Evolutionary conservation across 306 rosid genomes (phyloP).

Genomic region (Cajanus cajan): DNA sequence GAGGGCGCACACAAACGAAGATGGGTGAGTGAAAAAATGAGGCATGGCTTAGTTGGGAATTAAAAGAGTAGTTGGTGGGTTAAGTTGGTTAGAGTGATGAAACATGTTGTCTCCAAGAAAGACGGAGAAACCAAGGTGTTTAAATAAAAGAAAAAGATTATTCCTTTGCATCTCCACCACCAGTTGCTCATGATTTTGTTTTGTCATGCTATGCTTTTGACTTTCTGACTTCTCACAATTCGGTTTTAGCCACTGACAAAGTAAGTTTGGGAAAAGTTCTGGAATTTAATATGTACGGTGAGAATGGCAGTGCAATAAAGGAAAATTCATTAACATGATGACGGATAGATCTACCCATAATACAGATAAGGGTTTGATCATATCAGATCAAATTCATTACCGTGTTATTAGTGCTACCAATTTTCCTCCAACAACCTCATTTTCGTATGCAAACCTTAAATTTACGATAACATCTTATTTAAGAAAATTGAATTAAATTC

Average conservation of each 20-base stretch:
- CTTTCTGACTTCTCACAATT: not conserved
- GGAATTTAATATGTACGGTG: not conserved
- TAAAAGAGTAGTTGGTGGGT: conserved; percentile 4
- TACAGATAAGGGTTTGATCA: not conserved
- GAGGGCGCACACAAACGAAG: not conserved
- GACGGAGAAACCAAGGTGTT: conserved; percentile 87
- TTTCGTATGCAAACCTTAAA: no score
- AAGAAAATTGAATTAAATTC: no score
- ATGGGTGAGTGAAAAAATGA: conserved; percentile 27
- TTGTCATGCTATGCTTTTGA: conserved; percentile 3
- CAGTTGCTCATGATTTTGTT: not conserved
- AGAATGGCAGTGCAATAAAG: not conserved
- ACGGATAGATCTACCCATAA: not conserved
- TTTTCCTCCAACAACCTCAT: no score
- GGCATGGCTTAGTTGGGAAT: conserved; percentile 13
- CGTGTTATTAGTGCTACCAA: no score
- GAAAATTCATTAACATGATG: not conserved
- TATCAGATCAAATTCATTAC: not conserved
- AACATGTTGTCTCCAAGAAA: conserved; percentile 66
- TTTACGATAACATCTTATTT: no score
- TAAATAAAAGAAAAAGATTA: not conserved
- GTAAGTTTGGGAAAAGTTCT: conserved; percentile 7
- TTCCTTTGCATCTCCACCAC: conserved; percentile 17
- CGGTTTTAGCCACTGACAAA: not conserved
- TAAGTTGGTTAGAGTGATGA: conserved; percentile 41